phyloP scores from a whole-genome alignment of 805 yeast genomes.

The Tetrapisispora arboricola region DNA sequence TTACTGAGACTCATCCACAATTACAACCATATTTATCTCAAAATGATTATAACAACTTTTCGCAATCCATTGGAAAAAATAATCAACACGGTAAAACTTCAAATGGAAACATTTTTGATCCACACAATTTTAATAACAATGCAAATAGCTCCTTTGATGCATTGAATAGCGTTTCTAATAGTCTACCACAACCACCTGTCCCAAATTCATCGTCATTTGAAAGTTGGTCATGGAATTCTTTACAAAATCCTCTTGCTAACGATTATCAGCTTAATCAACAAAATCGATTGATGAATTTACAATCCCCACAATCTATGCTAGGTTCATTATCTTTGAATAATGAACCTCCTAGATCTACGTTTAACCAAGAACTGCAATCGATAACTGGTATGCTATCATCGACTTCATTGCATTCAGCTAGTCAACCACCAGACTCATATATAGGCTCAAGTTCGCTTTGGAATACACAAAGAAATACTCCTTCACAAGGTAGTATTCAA shows the following conservation, averaged over 20 bases:
- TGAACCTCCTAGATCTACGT: slow-evolving; percentile 12
- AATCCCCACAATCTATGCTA: background rate
- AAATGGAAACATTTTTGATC: background rate
- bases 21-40: slow-evolving; percentile 9
- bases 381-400: slow-evolving; percentile 21
- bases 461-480: slow-evolving; percentile 7
- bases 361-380: slow-evolving; percentile 20
- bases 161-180: background rate
- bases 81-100: background rate
- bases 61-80: background rate
- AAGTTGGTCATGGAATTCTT: slow-evolving; percentile 3
- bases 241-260: background rate
- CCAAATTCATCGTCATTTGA: background rate
- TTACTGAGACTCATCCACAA: slow-evolving; percentile 14
- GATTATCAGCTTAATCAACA: background rate
- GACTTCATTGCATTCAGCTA: slow-evolving; percentile 14
- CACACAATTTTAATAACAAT: background rate
- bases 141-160: background rate
- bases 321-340: background rate
- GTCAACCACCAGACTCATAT: slow-evolving; percentile 3
- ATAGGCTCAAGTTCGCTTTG: slow-evolving; percentile 9
- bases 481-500: background rate
- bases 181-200: background rate
- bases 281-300: background rate
- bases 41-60: background rate